Percentiles rank a stretch among this genome's conserved stretches.
Evolutionary conservation across 805 yeast species (phyloP).

Genomic region (Kuraishia capsulata): DNA sequence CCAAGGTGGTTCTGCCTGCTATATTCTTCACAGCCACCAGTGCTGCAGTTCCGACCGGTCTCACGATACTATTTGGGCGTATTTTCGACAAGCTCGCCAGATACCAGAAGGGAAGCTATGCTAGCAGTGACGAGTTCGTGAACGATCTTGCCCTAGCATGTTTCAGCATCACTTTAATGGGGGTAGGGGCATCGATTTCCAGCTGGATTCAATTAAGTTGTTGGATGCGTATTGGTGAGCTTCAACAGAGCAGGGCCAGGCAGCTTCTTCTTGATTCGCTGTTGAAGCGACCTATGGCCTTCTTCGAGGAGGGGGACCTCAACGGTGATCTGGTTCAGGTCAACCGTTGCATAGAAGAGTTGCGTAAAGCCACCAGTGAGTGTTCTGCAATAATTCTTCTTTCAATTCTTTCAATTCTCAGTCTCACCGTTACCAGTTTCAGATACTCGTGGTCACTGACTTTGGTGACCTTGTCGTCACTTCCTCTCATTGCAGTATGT

Average conservation of each 20-base stretch:
- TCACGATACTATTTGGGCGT: conserved; percentile 58
- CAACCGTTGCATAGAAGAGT: conserved; percentile 68
- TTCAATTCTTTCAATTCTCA: conserved; percentile 40
- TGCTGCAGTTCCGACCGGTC: conserved; percentile 51
- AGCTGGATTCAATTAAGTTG: conserved; percentile 45
- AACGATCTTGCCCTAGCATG: conserved; percentile 24
- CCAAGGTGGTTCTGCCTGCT: conserved; percentile 10
- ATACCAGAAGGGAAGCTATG: conserved; percentile 23
- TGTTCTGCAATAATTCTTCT: conserved; percentile 50
- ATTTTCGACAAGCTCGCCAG: conserved; percentile 39
- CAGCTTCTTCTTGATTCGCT: conserved; percentile 31
- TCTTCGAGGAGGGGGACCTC: conserved; percentile 57
- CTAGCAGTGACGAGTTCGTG: conserved; percentile 21
- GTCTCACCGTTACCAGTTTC: conserved; percentile 57
- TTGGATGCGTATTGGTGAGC: conserved; percentile 71
- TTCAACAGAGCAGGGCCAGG: conserved; percentile 54
- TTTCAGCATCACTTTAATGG: conserved; percentile 32
- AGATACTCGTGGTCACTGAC: conserved; percentile 82
- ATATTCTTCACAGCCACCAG: conserved; percentile 27
- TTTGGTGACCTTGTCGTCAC: conserved; percentile 58
- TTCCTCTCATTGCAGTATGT: conserved; percentile 54
- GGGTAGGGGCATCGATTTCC: conserved; percentile 32
- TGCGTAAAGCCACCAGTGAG: conserved; percentile 60
- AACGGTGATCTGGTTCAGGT: conserved; percentile 59
- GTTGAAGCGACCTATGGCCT: conserved; percentile 35